Conservation (phyloP, 306 rosid species). For the Inga leiocalycina region DNA sequence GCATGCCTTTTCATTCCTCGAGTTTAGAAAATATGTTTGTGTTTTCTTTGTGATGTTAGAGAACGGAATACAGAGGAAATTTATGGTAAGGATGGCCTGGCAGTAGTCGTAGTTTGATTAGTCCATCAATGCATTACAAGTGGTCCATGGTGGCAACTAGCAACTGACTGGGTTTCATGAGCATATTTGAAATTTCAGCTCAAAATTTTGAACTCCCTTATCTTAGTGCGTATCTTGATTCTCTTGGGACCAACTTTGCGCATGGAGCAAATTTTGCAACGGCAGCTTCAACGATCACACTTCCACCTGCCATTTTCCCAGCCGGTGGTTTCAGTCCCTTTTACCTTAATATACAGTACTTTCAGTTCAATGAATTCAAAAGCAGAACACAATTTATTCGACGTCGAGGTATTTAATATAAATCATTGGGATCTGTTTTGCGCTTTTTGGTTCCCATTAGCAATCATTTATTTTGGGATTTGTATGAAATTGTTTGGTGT, state of each 20-base stretch:
- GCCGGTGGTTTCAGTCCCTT: constrained; percentile 46
- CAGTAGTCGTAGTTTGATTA: neutral
- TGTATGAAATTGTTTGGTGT: neutral
- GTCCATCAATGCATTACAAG: neutral
- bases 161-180: neutral
- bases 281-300: constrained; percentile 41
- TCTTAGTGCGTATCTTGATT: constrained; percentile 18
- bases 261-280: constrained; percentile 44
- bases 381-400: constrained; percentile 28
- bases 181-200: neutral
- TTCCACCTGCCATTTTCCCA: constrained; percentile 26
- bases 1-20: neutral
- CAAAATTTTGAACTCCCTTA: neutral
- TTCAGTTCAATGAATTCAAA: constrained; percentile 41
- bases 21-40: neutral
- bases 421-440: neutral
- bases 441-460: neutral
- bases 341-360: constrained; percentile 38
- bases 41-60: neutral
- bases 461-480: neutral
- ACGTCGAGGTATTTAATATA: constrained; percentile 27
- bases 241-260: constrained; percentile 11
- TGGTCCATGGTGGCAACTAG: neutral
- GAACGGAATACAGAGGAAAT: neutral
- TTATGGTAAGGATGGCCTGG: neutral